Base-by-base conservation (phyloP, 345 rosid species). In the Salix dunnii region DNA sequence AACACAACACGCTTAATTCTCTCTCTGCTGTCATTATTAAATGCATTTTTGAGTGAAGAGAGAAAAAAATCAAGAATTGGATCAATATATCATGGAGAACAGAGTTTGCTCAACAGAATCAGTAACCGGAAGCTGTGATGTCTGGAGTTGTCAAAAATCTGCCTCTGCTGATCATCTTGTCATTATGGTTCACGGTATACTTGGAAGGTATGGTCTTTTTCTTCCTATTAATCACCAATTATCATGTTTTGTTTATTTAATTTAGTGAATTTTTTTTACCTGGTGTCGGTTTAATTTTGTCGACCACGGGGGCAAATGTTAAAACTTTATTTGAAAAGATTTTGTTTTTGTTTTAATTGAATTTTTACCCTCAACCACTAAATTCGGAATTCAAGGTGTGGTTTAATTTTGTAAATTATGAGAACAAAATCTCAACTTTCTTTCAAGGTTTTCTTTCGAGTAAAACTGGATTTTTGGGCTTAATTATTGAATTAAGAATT, bases 121-220 rank as follows among this genome's bases (percentile, higher is more conserved):
- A 21, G 81, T 76, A 3, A 84, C 88, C 68, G 98, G 93, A 23
- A 90, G 97, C 79, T 68, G 89, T 65, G 92, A 92, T 62, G 88
- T 92, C 7, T 91, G 95, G 94, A 92, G 97, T 64, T 86, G 90
- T 72, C 83, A 82, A 36, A 83, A 75, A 27, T 84, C 94, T 76
- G 84, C 89, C 48, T 83, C 94, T 10, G 95, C 95, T 10, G 97
- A 96, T 87, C 99, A 96, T 82, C 98, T 96, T 72, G 97, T 96
- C 27, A 82, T 96, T 79, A 90, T 92, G 99, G 95, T 92, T 82
- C 96, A 96, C 77, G 99, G 98, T 13, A 96, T 96, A 70, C 89
- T 94, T n/a, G 99, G 99, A 78, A 91, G 97, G 99, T 82, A 23
- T 30, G 70, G 6, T 46, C 8, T 70, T 33, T 66, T 66, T 65